Base-by-base conservation (phyloP, 2,329 filamentous ascomycete species). In the Fusarium austroafricanum region DNA sequence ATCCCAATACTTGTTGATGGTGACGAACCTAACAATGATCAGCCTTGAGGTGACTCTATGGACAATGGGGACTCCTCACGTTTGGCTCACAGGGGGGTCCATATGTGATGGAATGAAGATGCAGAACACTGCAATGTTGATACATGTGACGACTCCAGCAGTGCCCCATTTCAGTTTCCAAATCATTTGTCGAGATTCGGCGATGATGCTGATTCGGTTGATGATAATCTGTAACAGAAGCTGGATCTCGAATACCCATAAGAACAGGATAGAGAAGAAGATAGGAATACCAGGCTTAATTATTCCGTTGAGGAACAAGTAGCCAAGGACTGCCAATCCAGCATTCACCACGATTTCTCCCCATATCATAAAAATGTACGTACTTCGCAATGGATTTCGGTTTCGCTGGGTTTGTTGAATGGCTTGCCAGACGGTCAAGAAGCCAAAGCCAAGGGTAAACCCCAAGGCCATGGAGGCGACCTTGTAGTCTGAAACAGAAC, bases 201-300 rank as follows among this genome's bases (percentile, higher is more conserved):
- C 78, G 29, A 86, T 81, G 28, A 87, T 79, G 1, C 81, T 79
- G 23, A 86, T 82, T 52, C 84, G 80, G 68, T 86, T 86, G 71
- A 86, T 82, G 67, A 87, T 85, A 51, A 87, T 86, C 65, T 86
- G 83, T 75, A 86, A 80, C 2, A 86, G 69, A 2, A 85, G 75
- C 61, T 86, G 84, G 10, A 86, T 80, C 55, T 83, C 75, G 26
- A 82, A 77, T 0, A 79, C 77, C 81, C 82, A 83, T 58, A 82
- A 58, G 52, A 78, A 68, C 0, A 80, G 60, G 33, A 80, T 76
- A 38, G 78, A 79, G 54, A 80, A 78, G 5, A 79, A 61, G 0
- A 78, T 71, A 0, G 75, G 75, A 1, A 79, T 55, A 2, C 78
- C 72, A 12, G 77, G 63, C 8, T 63, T 66, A 12, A 83, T 67